Evolutionary conservation across 2,329 filamentous ascomycete genomes (phyloP).

Genomic region (Mycocentrospora acerina): DNA sequence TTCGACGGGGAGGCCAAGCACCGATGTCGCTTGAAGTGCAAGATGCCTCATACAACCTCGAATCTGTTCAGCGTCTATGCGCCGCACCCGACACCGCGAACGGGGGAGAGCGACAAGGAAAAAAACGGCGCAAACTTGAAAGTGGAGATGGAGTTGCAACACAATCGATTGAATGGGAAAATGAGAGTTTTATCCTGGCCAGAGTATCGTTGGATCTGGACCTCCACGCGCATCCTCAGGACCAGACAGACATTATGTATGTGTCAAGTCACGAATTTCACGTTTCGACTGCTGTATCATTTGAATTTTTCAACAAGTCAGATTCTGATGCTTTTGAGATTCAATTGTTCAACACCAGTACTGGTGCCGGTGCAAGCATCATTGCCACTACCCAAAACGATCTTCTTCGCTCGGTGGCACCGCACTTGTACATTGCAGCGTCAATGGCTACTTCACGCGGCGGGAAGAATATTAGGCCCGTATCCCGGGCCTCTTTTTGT

Average conservation of each 20-base stretch:
- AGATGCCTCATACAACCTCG: conserved; percentile 12
- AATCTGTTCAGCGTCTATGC: conserved; percentile 19
- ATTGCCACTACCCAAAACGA: conserved; percentile 16
- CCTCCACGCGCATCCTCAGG: conserved; percentile 1
- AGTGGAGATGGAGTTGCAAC: conserved; percentile 1
- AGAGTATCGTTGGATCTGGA: conserved; percentile 27
- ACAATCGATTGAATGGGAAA: conserved; percentile 7
- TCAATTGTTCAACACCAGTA: conserved; percentile 18
- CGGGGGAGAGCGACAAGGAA: conserved; percentile 15
- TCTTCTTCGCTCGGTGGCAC: conserved; percentile 18
- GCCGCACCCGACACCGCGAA: conserved; percentile 5
- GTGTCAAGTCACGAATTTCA: conserved; percentile 1
- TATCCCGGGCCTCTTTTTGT: conserved; percentile 27
- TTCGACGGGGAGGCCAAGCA: background rate
- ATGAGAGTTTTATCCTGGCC: conserved; percentile 32
- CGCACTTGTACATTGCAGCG: conserved; percentile 24
- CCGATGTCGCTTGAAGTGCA: conserved; percentile 6
- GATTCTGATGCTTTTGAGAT: conserved; percentile 15
- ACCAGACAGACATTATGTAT: background rate
- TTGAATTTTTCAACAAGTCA: conserved; percentile 23
- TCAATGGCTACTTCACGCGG: conserved; percentile 17
- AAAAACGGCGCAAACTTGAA: conserved; percentile 33
- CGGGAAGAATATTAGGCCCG: conserved; percentile 19
- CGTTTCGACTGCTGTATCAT: conserved; percentile 15
- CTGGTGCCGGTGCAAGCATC: conserved; percentile 17